A percentile compares a stretch with the other conserved stretches of the same genome.
Conservation (phyloP, 2,329 filamentous ascomycete species). For the Dothideomycetes sp. region DNA sequence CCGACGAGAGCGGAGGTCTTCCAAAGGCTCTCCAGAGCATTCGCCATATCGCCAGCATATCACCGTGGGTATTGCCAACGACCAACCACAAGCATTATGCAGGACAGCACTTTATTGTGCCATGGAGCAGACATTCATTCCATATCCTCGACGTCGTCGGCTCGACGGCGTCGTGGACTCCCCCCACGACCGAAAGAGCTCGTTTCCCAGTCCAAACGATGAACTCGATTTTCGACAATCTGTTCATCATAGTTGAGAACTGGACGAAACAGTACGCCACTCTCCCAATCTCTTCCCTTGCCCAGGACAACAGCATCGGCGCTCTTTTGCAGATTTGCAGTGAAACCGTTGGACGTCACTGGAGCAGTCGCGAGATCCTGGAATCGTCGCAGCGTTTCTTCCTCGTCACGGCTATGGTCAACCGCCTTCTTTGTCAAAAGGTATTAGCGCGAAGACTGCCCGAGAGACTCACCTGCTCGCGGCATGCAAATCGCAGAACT, state of each 20-base stretch:
- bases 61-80: too few species aligned
- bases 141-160: too few species aligned
- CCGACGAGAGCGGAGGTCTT: too few species aligned
- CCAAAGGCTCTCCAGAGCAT: too few species aligned
- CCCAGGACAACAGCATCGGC: background rate
- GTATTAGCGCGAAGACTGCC: background rate
- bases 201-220: background rate
- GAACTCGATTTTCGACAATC: background rate
- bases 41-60: too few species aligned
- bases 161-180: too few species aligned
- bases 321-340: background rate
- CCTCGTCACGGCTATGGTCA: background rate
- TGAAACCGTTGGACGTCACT: background rate
- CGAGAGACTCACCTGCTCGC: background rate
- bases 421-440: background rate
- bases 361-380: background rate
- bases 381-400: background rate
- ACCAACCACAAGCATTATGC: too few species aligned
- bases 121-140: too few species aligned
- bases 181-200: too few species aligned
- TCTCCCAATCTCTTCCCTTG: background rate
- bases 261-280: background rate
- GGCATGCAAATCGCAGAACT: background rate
- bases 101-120: too few species aligned
- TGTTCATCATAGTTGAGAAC: background rate